These are phyloP conservation scores for Pelargonium myrrhifolium DNA, from an alignment of 441 rosid genomes.

Conservation along the genomic window DNA sequence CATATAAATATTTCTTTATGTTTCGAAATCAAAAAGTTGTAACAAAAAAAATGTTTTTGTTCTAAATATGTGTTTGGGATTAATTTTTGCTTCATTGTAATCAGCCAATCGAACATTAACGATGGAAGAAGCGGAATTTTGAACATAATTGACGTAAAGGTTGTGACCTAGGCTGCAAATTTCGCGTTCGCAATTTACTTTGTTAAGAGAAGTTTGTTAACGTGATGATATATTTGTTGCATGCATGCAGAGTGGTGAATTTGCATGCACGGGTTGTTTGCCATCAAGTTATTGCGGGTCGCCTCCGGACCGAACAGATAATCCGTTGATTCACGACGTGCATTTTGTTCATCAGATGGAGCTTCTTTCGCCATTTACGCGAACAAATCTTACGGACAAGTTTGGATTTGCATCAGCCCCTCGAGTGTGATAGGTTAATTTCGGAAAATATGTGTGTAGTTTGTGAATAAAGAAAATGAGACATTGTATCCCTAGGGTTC, in stretches of 20 bases:
- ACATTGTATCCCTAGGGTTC: too few relatives aligned
- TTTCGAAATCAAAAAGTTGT: too few relatives aligned
- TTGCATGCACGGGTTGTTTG: constrained; percentile 31
- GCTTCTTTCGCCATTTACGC: constrained; percentile 48
- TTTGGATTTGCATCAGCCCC: constrained; percentile 34
- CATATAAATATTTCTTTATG: too few relatives aligned
- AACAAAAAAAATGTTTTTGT: too few relatives aligned
- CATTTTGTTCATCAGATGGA: constrained; percentile 59
- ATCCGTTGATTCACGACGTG: constrained; percentile 61
- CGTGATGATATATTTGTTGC: not conserved
- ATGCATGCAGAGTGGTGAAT: constrained; percentile 32
- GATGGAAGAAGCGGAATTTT: constrained; percentile 39
- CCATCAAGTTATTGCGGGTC: constrained; percentile 49
- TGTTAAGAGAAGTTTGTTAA: not conserved
- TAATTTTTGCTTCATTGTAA: not conserved
- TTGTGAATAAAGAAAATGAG: too few relatives aligned
- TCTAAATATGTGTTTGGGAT: too few relatives aligned
- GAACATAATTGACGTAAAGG: constrained; percentile 42
- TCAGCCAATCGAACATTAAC: constrained; percentile 33
- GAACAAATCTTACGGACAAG: constrained; percentile 41
- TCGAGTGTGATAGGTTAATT: constrained; percentile 20
- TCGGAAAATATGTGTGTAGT: too few relatives aligned
- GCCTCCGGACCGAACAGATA: constrained; percentile 60
- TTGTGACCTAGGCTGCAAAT: constrained; percentile 8
- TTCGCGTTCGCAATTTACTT: not conserved